Conservation (phyloP, 768 basidiomycete genomes). For the Tylopilus cervinicoccineus region DNA sequence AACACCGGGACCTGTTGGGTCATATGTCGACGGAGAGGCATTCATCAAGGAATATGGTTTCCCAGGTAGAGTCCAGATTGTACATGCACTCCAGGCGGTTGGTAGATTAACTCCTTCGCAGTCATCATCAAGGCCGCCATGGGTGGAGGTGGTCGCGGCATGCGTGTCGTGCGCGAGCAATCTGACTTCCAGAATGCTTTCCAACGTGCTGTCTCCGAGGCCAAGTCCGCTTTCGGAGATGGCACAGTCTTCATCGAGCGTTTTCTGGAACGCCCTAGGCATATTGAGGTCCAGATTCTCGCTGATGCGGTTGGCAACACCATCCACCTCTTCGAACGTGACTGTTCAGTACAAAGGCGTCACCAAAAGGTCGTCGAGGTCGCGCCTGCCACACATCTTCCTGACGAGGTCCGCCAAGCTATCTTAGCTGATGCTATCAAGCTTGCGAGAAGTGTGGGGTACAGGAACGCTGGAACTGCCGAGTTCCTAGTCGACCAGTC, state of each 20-base stretch:
- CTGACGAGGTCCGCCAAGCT: constrained; percentile 85
- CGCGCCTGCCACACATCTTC: constrained; percentile 91
- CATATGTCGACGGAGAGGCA: constrained; percentile 72
- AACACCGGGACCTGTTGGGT: constrained; percentile 88
- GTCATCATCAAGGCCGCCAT: constrained; percentile 99
- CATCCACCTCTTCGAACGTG: constrained; percentile 97
- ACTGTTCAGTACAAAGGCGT: constrained; percentile 96
- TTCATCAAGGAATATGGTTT: constrained; percentile 98
- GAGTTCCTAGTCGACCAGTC: constrained; percentile 98
- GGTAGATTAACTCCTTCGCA: constrained; percentile 26
- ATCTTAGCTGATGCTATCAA: constrained; percentile 91
- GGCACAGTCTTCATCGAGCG: constrained; percentile 99
- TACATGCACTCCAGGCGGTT: constrained; percentile 1
- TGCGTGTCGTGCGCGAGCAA: constrained; percentile 97
- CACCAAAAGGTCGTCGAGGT: constrained; percentile 99
- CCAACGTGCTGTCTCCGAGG: constrained; percentile 90
- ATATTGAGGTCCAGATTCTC: constrained; percentile 96
- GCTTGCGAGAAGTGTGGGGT: constrained; percentile 88
- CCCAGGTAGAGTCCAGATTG: constrained; percentile 53
- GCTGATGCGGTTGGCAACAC: constrained; percentile 92
- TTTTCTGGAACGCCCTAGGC: constrained; percentile 92
- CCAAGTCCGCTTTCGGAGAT: constrained; percentile 95
- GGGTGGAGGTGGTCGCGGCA: constrained; percentile 98
- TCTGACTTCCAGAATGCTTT: constrained; percentile 87
- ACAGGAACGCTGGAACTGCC: constrained; percentile 95